Evolutionary conservation across 2,329 filamentous ascomycete genomes (phyloP), one percentile per base, ranked within the genome.

Genomic region (Claviceps pazoutovae): DNA sequence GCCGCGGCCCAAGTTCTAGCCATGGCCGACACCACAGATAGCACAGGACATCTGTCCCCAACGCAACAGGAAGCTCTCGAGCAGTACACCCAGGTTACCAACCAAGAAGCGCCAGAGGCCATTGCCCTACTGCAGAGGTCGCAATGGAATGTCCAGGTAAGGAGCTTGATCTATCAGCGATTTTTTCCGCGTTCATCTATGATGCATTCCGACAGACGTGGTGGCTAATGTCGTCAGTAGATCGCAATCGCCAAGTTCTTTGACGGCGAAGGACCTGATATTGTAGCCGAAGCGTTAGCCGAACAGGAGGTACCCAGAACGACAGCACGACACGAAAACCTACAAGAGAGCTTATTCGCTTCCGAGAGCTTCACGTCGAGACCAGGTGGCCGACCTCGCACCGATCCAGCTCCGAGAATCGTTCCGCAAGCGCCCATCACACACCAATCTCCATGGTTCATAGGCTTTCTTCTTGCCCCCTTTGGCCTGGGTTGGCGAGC

Each of bases 181-280:
- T 37, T 17, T 4, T 36, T 37, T 11, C n/a, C n/a, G 17, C 6
- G 13, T 4, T 3, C 13, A 19, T 30, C 4, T 17, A 14, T 26
- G 43, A 34, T 21, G 45, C 17, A 46, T 36, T 30, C 36, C n/a
- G 5, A 48, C 19, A 48, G 19, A 46, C 19, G 21, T 19, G 42
- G 14, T 37, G 19, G 30, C 41, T 41, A 44, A 37, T 21, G 38
- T 37, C 45, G 9, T 11, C 14, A 52, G 4, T 64, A 96, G 84
- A 95, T 97, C 61, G 91, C 93, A 53, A 91, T 98, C 57, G 82
- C 93, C 57, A 94, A 94, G 64, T 97, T 97, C 78, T 98, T 96
- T 66, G 93, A 98, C 62, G 93, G 93, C 59, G 93, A 97, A 70
- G 84, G 84, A 3, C 79, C 88, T 48, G 88, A 95, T 64, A 84